phyloP scores from a whole-genome alignment of 2,329 filamentous ascomycete genomes.

The Scedosporium boydii region DNA sequence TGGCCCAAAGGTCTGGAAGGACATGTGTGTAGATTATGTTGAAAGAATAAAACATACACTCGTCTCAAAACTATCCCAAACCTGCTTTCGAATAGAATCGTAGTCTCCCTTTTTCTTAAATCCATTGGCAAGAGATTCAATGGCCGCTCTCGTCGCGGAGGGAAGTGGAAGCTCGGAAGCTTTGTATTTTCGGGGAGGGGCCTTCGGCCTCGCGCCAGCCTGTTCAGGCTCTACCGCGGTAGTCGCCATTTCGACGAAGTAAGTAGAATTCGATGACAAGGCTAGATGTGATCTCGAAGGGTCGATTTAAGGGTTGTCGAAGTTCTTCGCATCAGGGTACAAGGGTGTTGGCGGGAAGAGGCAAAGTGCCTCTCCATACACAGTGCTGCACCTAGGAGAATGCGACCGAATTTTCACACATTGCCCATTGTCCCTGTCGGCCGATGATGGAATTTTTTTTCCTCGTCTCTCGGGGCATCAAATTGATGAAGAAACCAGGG shows the following conservation, averaged over 20 bases:
- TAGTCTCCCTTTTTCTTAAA: conserved; percentile 86
- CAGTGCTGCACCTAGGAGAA: neutral
- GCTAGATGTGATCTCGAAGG: neutral
- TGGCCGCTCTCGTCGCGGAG: conserved; percentile 61
- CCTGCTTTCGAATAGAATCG: conserved; percentile 65
- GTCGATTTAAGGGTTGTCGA: neutral
- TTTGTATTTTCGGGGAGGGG: conserved; percentile 46
- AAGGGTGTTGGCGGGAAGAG: neutral
- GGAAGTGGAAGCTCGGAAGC: conserved; percentile 66
- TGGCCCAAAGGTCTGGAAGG: neutral
- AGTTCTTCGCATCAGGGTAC: neutral
- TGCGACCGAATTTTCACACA: neutral
- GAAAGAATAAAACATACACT: conserved; percentile 40
- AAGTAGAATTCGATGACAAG: neutral
- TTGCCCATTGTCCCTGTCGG: neutral
- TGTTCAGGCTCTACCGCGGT: neutral
- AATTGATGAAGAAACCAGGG: too few relatives aligned
- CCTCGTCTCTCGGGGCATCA: too few relatives aligned
- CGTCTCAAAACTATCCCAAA: conserved; percentile 65
- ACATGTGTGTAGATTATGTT: neutral
- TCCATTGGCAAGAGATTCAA: conserved; percentile 65
- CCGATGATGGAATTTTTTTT: too few relatives aligned
- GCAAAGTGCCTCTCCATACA: neutral
- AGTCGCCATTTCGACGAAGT: neutral
- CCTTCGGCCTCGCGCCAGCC: neutral